Evolutionary conservation across 805 yeast genomes (phyloP), one percentile per base, ranked within the genome.

Genomic region (Clavispora vitiphila): DNA sequence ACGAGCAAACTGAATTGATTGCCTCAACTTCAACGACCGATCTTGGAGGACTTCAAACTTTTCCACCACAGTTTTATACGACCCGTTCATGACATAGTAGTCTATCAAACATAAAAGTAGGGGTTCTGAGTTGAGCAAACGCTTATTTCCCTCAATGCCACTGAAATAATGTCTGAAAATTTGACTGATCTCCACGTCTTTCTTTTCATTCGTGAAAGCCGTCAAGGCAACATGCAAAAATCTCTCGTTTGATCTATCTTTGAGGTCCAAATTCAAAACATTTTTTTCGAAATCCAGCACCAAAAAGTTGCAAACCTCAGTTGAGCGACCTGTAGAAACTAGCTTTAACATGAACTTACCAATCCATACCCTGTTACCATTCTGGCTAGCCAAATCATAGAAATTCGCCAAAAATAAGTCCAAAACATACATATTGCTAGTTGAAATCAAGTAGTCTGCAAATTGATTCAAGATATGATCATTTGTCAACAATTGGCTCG

Each of bases 381-480:
- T 55, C 12, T 37, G 14, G 8, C 41, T 27, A 34, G 38, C 43
- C 21, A 57, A 21, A 3, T 18, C 23, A 3, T 39, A 37, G 22
- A 54, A 46, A 16, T 41, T 48, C 4, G 43, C 42, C 2, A 35
- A 24, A 10, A 58, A 27, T 11, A 54, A 21, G 1, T 35, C 39
- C 34, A 47, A 43, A 38, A 61, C 56, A 39, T 61, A 55, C 11
- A 41, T 27, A 31, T 61, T 61, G 14, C 46, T 41, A 1, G 65
- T 53, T 7, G n/a, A 20, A 5, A 14, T 20, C 1, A 43, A 42
- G 16, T 37, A 43, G 8, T 37, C 21, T 12, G 46, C 37, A 11
- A 51, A 15, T 2, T 34, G 14, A 4, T 29, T 27, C 40, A 51
- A 42, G 8, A 49, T 19, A 3, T 8, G 16, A 9, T 11, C 19